Evolutionary conservation across 2,329 filamentous ascomycete species (phyloP), one percentile per base, ranked within the genome.

Genomic region (Curvularia sp.): DNA sequence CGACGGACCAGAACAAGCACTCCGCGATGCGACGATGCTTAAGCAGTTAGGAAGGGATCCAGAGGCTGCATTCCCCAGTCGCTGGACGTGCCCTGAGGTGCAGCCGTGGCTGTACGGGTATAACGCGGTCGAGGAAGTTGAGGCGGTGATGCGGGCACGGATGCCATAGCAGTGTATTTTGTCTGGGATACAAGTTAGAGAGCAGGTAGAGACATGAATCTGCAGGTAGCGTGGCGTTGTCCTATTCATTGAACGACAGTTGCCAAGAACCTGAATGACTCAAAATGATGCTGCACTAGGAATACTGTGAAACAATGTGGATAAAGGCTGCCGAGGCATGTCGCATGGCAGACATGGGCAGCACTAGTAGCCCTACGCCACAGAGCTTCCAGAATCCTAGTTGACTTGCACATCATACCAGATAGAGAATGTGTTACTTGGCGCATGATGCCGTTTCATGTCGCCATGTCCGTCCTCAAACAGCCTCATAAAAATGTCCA

Each of bases 61-160:
- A 1, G 46, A 65, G n/a, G 65, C 64, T n/a, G 80, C 83, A 1
- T 90, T 89, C 63, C 88, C 87, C 0, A 87, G 84, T 73, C 78
- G 87, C 48, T 87, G 87, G 82, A 75, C 72, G 7, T 76, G 74
- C 63, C 74, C 73, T 15, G 60, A 72, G 32, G 71, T 75, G 18
- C 73, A 76, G 50, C 68, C 67, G 21, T 76, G 74, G 74, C 53
- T 76, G 8, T 76, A 74, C 53, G 72, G 74, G 4, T 76, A 76
- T 62, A 69, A 75, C 59, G 73, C 72, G 32, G 59, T 57, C 25
- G 63, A 70, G 28, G 74, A 74, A 38, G 73, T 74, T 1, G 67
- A 74, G 57, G 59, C 47, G 32, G 66, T 57, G 36, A 51, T 61
- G 34, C 49, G 23, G 42, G 51, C 18, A 21, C 12, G 32, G 8